These are phyloP conservation scores for Coffea eugenioides DNA, from an alignment of 257 asterid species.

Conservation along the genomic window DNA sequence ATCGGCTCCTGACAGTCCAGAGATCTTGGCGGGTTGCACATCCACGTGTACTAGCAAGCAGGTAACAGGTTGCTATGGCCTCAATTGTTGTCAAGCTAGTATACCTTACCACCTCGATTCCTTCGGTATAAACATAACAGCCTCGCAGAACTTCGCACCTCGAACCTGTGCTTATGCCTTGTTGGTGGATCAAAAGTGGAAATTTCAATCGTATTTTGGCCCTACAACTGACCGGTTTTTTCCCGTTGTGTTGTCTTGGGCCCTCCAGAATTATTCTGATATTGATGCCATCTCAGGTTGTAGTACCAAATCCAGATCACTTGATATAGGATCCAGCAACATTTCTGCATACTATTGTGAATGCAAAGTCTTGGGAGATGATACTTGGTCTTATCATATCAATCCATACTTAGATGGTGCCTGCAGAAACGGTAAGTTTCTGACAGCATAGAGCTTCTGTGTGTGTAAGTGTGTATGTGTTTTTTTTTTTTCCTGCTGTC, in stretches of 20 bases:
- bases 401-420: no score
- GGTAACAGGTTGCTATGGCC: slow-evolving; percentile 24
- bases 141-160: background rate
- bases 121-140: slow-evolving; percentile 10
- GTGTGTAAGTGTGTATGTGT: no score
- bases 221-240: background rate
- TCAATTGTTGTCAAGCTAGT: slow-evolving; percentile 26
- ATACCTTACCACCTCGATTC: slow-evolving; percentile 17
- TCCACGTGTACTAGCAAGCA: slow-evolving; percentile 2
- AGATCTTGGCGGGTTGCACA: slow-evolving; percentile 22
- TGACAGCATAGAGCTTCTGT: no score
- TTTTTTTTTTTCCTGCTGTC: background rate
- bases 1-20: no score
- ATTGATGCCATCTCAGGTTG: no score
- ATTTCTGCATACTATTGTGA: no score
- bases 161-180: slow-evolving; percentile 18
- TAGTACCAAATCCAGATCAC: no score
- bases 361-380: no score
- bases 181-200: slow-evolving; percentile 24
- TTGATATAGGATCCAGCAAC: no score
- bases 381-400: no score
- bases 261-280: no score
- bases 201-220: background rate
- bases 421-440: no score
- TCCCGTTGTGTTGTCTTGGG: background rate